Percentiles rank a stretch among this genome's conserved stretches.
phyloP scores from a whole-genome alignment of 2,329 filamentous ascomycete genomes.

The Aspergillus unguis region DNA sequence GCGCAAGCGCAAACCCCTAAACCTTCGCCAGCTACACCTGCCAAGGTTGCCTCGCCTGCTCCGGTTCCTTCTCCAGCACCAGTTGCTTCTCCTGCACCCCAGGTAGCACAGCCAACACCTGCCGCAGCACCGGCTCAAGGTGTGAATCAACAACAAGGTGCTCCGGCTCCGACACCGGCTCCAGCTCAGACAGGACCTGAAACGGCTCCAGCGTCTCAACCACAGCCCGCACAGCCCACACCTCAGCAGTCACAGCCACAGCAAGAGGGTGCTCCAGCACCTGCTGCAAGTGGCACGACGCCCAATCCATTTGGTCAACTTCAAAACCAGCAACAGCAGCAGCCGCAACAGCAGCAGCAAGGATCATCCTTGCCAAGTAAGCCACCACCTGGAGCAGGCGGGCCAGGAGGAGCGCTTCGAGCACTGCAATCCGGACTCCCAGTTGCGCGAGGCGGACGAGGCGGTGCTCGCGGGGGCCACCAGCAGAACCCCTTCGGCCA shows the following conservation, averaged over 20 bases:
- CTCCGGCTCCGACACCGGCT: conserved; percentile 13
- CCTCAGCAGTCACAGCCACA: conserved; percentile 18
- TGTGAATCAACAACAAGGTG: conserved; percentile 7
- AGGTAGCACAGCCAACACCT: conserved; percentile 12
- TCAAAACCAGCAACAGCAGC: conserved; percentile 18
- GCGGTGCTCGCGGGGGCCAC: conserved; percentile 39
- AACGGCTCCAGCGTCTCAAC: conserved; percentile 14
- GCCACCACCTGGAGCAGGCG: conserved; percentile 33
- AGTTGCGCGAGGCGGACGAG: conserved; percentile 42
- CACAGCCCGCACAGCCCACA: conserved; percentile 16
- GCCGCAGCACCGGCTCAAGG: conserved; percentile 13
- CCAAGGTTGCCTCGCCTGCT: conserved; percentile 18
- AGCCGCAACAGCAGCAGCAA: conserved; percentile 7
- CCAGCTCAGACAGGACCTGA: conserved; percentile 2
- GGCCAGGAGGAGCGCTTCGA: conserved; percentile 41
- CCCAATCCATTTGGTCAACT: conserved; percentile 28
- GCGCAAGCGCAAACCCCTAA: conserved; percentile 32
- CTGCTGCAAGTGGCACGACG: conserved; percentile 10
- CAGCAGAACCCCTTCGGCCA: conserved; percentile 32
- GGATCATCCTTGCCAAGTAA: conserved; percentile 30
- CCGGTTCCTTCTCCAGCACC: conserved; percentile 18
- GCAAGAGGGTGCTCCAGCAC: conserved; percentile 15
- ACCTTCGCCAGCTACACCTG: conserved; percentile 23
- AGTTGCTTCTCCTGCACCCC: conserved; percentile 17
- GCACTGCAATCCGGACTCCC: conserved; percentile 46